phyloP scores from a whole-genome alignment of 106 monocot genomes.

The Cymbidium sinense region DNA sequence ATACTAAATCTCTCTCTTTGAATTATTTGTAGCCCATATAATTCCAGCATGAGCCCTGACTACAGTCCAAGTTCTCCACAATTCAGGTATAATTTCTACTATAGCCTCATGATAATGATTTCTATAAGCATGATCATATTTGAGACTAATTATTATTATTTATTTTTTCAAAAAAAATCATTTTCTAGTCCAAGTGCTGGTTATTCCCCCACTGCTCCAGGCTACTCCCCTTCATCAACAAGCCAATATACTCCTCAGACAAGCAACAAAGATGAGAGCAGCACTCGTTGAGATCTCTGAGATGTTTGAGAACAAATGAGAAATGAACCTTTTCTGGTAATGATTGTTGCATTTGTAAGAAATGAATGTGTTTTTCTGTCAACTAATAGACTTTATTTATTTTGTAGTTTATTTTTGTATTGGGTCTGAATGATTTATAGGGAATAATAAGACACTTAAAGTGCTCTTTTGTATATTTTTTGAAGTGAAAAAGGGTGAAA shows the following conservation, averaged over 20 bases:
- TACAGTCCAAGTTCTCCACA: constrained; percentile 93
- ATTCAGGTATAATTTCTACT: constrained; percentile 54
- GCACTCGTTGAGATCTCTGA: constrained; percentile 15
- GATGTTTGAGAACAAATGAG: not conserved
- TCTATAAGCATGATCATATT: not conserved
- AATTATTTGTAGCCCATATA: constrained; percentile 45
- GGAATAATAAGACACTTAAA: no score
- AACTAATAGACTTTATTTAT: no score
- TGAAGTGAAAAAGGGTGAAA: no score
- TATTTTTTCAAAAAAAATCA: not conserved
- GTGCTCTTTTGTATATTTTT: no score
- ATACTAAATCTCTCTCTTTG: not conserved
- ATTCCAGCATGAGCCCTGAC: constrained; percentile 54
- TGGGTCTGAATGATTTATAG: no score
- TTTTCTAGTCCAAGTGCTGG: constrained; percentile 75
- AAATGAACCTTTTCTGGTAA: not conserved
- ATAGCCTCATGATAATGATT: not conserved
- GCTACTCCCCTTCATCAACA: constrained; percentile 83
- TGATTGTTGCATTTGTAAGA: not conserved
- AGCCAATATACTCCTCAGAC: constrained; percentile 81
- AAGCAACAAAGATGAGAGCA: constrained; percentile 69
- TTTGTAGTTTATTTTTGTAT: no score
- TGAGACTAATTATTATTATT: not conserved
- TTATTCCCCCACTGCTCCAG: constrained; percentile 93
- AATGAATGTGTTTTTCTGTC: not conserved